These are phyloP conservation scores for Colletotrichum sp. DNA, from an alignment of 2,329 filamentous ascomycete species.

Conservation along the genomic window DNA sequence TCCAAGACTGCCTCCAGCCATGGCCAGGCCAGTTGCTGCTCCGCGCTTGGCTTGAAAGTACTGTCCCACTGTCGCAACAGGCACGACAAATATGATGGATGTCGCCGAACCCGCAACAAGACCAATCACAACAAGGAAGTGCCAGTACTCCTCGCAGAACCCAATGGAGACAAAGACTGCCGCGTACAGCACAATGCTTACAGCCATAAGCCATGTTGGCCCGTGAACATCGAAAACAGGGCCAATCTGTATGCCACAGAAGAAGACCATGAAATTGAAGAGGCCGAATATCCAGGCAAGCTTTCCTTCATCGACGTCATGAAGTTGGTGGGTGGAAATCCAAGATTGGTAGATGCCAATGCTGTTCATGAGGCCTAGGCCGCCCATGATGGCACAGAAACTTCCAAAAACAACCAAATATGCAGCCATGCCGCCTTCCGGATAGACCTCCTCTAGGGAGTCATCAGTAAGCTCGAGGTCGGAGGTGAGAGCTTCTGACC, in stretches of 20 bases:
- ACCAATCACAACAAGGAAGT: conserved; percentile 23
- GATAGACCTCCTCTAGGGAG: conserved; percentile 47
- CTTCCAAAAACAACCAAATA: conserved; percentile 72
- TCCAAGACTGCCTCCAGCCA: not conserved
- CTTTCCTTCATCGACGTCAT: conserved; percentile 57
- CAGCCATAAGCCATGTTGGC: conserved; percentile 60
- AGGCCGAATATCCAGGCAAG: conserved; percentile 76
- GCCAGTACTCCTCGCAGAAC: conserved; percentile 21
- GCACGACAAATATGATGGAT: conserved; percentile 17
- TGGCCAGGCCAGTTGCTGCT: not conserved
- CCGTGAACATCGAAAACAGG: conserved; percentile 73
- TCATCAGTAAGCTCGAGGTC: not conserved
- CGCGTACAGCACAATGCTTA: not conserved
- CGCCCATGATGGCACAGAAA: conserved; percentile 65
- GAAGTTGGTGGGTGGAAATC: conserved; percentile 65
- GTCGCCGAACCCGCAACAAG: conserved; percentile 12
- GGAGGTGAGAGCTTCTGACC: not conserved
- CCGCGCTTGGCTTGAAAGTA: not conserved
- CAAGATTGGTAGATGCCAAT: conserved; percentile 71
- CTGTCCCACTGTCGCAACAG: not conserved
- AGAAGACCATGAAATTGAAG: conserved; percentile 71
- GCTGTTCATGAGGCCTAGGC: conserved; percentile 68
- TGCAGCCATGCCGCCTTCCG: conserved; percentile 68
- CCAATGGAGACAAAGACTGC: conserved; percentile 10
- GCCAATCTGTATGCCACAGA: conserved; percentile 72